These are phyloP conservation scores for Pythium periplocum DNA, from an alignment of 352 stramenopile genomes.

Conservation along the genomic window DNA sequence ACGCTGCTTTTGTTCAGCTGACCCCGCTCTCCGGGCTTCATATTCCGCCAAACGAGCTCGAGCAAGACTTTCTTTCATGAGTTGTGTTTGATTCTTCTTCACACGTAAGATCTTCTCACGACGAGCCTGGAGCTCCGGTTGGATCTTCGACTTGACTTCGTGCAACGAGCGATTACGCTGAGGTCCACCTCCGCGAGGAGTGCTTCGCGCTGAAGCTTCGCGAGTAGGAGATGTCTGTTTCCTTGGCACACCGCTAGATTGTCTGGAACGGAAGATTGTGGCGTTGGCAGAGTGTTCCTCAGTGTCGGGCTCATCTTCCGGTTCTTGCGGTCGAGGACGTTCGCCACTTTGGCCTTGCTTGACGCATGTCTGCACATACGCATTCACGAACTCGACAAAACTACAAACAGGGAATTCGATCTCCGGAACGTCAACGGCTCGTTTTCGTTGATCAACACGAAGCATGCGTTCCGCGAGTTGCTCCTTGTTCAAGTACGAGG, in stretches of 20 bases:
- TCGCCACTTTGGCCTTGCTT: background rate
- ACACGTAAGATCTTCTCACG: constrained; percentile 62
- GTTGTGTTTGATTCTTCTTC: constrained; percentile 72
- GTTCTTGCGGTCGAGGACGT: constrained; percentile 2
- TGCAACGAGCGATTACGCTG: constrained; percentile 19
- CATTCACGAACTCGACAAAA: constrained; percentile 56
- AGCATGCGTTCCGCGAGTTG: constrained; percentile 32
- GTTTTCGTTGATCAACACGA: constrained; percentile 51
- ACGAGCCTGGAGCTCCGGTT: constrained; percentile 42
- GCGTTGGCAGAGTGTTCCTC: too few relatives aligned
- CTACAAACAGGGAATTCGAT: constrained; percentile 33
- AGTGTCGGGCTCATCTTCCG: constrained; percentile 6
- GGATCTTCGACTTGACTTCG: constrained; percentile 57
- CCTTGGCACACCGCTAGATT: too few relatives aligned
- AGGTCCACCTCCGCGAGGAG: background rate
- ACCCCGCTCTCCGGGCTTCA: constrained; percentile 28
- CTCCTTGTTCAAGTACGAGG: constrained; percentile 22
- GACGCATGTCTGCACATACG: constrained; percentile 46
- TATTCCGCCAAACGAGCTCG: constrained; percentile 54
- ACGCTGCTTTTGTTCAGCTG: background rate
- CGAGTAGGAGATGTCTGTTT: too few relatives aligned
- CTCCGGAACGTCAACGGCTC: constrained; percentile 17
- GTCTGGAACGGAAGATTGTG: too few relatives aligned
- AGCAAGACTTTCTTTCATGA: constrained; percentile 65
- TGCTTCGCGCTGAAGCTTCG: too few relatives aligned